Evolutionary conservation across 2,329 filamentous ascomycete genomes (phyloP).

Genomic region (Neofusicoccum cordaticola): DNA sequence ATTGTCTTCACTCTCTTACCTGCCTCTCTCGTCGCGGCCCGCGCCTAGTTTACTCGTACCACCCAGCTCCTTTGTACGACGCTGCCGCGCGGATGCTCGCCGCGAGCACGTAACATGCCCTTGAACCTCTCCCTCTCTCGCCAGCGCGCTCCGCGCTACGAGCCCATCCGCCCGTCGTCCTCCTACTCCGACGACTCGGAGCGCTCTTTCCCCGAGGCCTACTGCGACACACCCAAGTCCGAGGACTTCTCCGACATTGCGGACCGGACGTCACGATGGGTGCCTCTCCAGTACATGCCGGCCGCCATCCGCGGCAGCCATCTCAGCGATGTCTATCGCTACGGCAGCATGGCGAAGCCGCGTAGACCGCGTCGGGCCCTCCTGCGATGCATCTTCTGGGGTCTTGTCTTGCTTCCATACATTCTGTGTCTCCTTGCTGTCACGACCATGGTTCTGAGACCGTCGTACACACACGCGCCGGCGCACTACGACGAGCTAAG

Average conservation of each 20-base stretch:
- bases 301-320: conserved; percentile 1
- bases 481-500: conserved; percentile 49
- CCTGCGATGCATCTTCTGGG: conserved; percentile 27
- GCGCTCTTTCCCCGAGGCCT: conserved; percentile 6
- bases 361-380: conserved; percentile 10
- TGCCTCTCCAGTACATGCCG: conserved; percentile 12
- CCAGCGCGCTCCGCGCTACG: conserved; percentile 14
- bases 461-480: conserved; percentile 56
- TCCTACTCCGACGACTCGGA: conserved; percentile 10
- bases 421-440: conserved; percentile 38
- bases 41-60: background rate
- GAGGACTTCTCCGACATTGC: conserved; percentile 1
- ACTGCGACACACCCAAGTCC: conserved; percentile 15
- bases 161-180: conserved; percentile 9
- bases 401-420: conserved; percentile 32
- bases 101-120: background rate
- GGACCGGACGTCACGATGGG: conserved; percentile 13
- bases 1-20: background rate
- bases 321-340: conserved; percentile 9
- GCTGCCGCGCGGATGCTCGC: background rate
- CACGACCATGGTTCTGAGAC: conserved; percentile 49
- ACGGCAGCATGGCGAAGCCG: conserved; percentile 12
- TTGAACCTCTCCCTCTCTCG: conserved; percentile 10
- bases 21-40: background rate
- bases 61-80: background rate